A percentile compares a stretch with the other conserved stretches of the same genome.
Evolutionary conservation across 2,329 filamentous ascomycete species (phyloP).

Genomic region (Exserohilum turcica): DNA sequence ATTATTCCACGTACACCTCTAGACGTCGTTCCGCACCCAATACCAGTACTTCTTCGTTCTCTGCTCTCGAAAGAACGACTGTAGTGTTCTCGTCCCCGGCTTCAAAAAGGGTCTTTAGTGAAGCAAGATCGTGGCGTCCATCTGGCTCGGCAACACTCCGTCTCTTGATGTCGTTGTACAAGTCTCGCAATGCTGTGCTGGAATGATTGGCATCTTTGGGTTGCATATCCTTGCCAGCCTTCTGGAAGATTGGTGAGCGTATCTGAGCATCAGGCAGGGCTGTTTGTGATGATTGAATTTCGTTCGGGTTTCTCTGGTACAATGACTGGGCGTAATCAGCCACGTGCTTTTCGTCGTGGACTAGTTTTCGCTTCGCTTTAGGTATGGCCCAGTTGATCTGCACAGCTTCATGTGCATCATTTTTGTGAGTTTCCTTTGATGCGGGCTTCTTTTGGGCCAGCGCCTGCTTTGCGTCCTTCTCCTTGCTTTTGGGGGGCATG

Average conservation of each 20-base stretch:
- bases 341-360: neutral
- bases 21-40: constrained; percentile 7
- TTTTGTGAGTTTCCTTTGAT: neutral
- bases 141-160: neutral
- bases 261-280: constrained; percentile 8
- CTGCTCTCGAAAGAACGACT: constrained; percentile 7
- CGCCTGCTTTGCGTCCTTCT: neutral
- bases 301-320: constrained; percentile 1
- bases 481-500: constrained; percentile 4
- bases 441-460: neutral
- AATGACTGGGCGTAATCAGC: constrained; percentile 8
- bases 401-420: neutral
- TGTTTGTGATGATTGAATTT: neutral
- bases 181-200: constrained; percentile 4
- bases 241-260: constrained; percentile 11
- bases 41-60: neutral
- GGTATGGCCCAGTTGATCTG: constrained; percentile 8
- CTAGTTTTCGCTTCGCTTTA: neutral
- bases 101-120: constrained; percentile 1
- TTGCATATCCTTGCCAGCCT: neutral
- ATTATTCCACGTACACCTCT: constrained; percentile 11
- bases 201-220: neutral
- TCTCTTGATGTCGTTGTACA: constrained; percentile 14
- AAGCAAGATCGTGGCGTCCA: neutral
- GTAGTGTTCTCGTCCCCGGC: neutral